Base-by-base conservation (phyloP, 345 rosid genomes). In the Rhodamnia argentea region DNA sequence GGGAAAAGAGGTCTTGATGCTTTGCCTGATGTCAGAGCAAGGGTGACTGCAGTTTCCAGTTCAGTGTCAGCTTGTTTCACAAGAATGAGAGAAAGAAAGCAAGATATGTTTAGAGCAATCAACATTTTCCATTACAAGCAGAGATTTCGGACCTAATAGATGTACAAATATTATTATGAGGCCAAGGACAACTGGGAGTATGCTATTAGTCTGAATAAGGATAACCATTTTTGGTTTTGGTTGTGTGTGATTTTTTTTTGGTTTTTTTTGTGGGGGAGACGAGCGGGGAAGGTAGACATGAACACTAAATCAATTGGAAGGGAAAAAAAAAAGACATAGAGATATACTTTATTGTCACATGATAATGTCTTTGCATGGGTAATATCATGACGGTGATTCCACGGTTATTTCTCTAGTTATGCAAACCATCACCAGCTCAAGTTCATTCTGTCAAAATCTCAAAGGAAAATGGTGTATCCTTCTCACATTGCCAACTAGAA, bases 1-100 rank as follows among this genome's bases (percentile, higher is more conserved):
- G 60, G 92, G 96, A 82, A 92, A 91, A 83, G 99, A 91, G 55
- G 92, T 86, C 86, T 94, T 90, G 27, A 94, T 89, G 29, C 58
- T 84, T 87, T 57, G 87, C 87, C 87, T 92, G 84, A 87, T 85
- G 37, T 91, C 87, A 26, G 82, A 89, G 84, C 86, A 87, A 60
- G 90, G 87, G 86, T 86, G 84, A 87, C 90, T 89, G 88, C 90
- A 86, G 89, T 90, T 91, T 90, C 86, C 89, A 82, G 81, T 22
- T 53, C 26, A 32, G 40, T 23, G 85, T 70, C 47, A 70, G 47
- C 47, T 70, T 70, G 47, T 70, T 70, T 70, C 81, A 86, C 27
- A 83, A 76, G 82, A 64, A 85, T 13, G 86, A 86, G 78, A 88
- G 37, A 37, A 47, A 56, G 42, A 81, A 32, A 78, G 26, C 50